Evolutionary conservation across 257 asterid species (phyloP).

Genomic region (Marsdenia floribunda): DNA sequence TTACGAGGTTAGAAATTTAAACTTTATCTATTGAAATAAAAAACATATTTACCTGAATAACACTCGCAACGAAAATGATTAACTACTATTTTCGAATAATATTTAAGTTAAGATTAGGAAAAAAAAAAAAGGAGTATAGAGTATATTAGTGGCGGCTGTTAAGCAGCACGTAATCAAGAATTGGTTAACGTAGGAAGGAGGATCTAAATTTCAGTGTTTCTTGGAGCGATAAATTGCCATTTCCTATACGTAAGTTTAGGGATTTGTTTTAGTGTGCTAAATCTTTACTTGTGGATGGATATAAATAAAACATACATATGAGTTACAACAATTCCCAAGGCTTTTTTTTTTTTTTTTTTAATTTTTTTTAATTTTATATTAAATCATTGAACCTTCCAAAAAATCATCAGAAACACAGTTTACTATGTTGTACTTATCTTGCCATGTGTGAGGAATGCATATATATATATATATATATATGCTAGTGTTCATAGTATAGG

Average conservation of each 20-base stretch:
- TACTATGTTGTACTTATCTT: not conserved
- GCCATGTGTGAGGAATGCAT: not conserved
- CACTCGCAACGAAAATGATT: too few relatives aligned
- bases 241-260: not conserved
- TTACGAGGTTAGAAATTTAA: too few relatives aligned
- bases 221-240: constrained; percentile 43
- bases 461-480: not conserved
- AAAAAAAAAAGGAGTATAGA: too few relatives aligned
- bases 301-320: not conserved
- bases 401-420: constrained; percentile 2
- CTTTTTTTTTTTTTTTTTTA: not conserved
- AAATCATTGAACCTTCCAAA: constrained; percentile 29
- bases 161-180: constrained; percentile 2
- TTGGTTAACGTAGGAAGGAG: constrained; percentile 15
- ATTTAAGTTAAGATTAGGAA: too few relatives aligned
- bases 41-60: too few relatives aligned
- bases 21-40: too few relatives aligned
- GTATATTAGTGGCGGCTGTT: constrained; percentile 1
- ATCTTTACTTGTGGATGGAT: not conserved
- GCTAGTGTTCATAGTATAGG: constrained; percentile 1
- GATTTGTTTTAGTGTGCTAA: not conserved
- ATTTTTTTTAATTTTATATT: too few relatives aligned
- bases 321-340: constrained; percentile 48
- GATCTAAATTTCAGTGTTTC: constrained; percentile 56
- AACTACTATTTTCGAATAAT: too few relatives aligned